phyloP scores from a whole-genome alignment of 768 basidiomycete species.

The Serendipita indica region DNA sequence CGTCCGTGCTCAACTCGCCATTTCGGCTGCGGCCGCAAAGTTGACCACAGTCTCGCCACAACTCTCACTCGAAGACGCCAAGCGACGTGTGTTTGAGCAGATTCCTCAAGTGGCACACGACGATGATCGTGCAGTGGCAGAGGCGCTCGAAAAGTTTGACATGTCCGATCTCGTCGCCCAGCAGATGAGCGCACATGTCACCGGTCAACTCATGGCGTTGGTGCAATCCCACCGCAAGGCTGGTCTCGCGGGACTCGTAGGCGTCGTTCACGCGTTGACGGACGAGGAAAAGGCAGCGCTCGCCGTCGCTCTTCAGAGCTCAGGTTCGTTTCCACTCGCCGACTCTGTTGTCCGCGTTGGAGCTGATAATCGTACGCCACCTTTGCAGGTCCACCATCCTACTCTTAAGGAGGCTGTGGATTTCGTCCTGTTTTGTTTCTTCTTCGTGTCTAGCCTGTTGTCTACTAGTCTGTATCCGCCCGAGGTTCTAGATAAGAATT shows the following conservation, averaged over 20 bases:
- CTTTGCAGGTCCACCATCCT: too few relatives aligned
- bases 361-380: neutral
- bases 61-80: conserved; percentile 50
- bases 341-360: neutral
- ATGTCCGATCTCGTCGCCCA: conserved; percentile 45
- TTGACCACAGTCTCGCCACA: conserved; percentile 61
- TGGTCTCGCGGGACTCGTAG: conserved; percentile 55
- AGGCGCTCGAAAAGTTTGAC: conserved; percentile 57
- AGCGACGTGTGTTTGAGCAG: conserved; percentile 46
- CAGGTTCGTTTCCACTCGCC: conserved; percentile 2
- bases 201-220: conserved; percentile 48
- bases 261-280: conserved; percentile 55
- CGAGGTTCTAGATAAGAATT: too few relatives aligned
- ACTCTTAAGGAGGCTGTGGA: too few relatives aligned
- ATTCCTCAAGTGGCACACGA: conserved; percentile 35
- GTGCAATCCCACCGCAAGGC: conserved; percentile 65
- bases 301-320: conserved; percentile 41
- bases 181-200: conserved; percentile 54
- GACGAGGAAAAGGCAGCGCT: conserved; percentile 56
- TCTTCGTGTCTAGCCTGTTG: too few relatives aligned
- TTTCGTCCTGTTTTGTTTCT: too few relatives aligned
- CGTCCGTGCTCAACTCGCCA: conserved; percentile 65
- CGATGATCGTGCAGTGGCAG: conserved; percentile 43
- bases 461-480: too few relatives aligned
- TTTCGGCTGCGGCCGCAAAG: conserved; percentile 44